Percentiles rank a stretch among this genome's conserved stretches.
Conservation (phyloP, 768 basidiomycete genomes). For the Naganishia randhawae region DNA sequence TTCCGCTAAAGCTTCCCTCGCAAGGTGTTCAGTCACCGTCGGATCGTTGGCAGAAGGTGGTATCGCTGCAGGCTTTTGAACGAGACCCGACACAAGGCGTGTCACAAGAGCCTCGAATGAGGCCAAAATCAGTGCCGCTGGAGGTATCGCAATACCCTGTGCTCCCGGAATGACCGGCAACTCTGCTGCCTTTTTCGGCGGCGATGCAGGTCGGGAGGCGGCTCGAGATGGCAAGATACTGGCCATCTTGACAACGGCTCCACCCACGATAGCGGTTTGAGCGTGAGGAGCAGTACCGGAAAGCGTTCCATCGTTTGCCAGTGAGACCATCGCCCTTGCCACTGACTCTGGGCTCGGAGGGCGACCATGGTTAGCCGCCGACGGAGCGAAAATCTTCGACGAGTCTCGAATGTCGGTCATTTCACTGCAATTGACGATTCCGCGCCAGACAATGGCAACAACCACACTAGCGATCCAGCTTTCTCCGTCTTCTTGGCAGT, state of each 20-base stretch:
- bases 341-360: slow-evolving; percentile 45
- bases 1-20: slow-evolving; percentile 48
- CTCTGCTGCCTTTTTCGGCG: slow-evolving; percentile 33
- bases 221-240: slow-evolving; percentile 47
- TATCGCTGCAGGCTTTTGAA: slow-evolving; percentile 36
- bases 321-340: slow-evolving; percentile 38
- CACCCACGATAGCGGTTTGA: slow-evolving; percentile 34
- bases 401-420: slow-evolving; percentile 31
- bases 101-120: slow-evolving; percentile 47
- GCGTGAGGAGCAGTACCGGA: slow-evolving; percentile 20
- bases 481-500: slow-evolving; percentile 49
- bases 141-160: slow-evolving; percentile 25
- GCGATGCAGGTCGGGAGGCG: slow-evolving; percentile 46
- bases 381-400: neutral
- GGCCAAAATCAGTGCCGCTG: slow-evolving; percentile 41
- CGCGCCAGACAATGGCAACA: slow-evolving; percentile 50
- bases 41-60: slow-evolving; percentile 33
- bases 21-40: slow-evolving; percentile 43
- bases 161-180: slow-evolving; percentile 6
- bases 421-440: slow-evolving; percentile 39
- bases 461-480: slow-evolving; percentile 49
- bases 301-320: slow-evolving; percentile 37
- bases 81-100: slow-evolving; percentile 40
- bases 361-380: slow-evolving; percentile 26
- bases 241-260: slow-evolving; percentile 42